Evolutionary conservation across 176 grass and related monocot genomes (phyloP), one percentile per base, ranked within the genome.

Genomic region (Dendrocalamus sinicus): DNA sequence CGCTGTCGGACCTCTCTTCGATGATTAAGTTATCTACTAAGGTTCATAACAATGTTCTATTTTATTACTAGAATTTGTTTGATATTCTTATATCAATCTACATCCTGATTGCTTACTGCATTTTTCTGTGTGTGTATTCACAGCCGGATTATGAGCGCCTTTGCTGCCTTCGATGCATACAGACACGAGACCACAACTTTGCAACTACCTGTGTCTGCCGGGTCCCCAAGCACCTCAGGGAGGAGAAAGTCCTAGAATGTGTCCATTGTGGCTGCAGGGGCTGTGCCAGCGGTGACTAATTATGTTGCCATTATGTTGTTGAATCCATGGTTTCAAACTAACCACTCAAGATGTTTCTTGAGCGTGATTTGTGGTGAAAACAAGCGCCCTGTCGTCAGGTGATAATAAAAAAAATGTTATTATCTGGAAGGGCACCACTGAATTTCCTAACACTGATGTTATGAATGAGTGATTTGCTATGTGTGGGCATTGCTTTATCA

Each of bases 231-330:
- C 90, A 95, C 81, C 83, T 92, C 23, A 84, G 90, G 76, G 88
- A 95, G 78, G 93, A 95, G 63, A 95, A 84, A 52, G 92, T 97
- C 53, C 93, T 97, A 69, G 93, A 95, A 86, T 95, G 91, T 26
- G 89, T 93, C 37, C 91, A 93, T 46, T 93, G 95, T 5, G 89
- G 91, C 16, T 95, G 88, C 76, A 78, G 75, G 59, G 91, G 89
- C 1, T 98, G 93, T 87, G 93, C 91, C 44, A 95, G 95, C 54
- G 91, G 93, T 12, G 93, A 95, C 70, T 97, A 80, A 90, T 87
- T 59, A 61, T 81, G 44, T 55, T 82, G 52, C 52, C 62, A 67
- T 71, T 32, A 47, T 81, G 67, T 17, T 75, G 78, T 22, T 83
- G 60, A 15, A 47, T 58, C 40, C 28, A 26, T 39, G 54, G 47